Conservation (phyloP, 2,329 filamentous ascomycete genomes). For the Tolypocladium inflatum region DNA sequence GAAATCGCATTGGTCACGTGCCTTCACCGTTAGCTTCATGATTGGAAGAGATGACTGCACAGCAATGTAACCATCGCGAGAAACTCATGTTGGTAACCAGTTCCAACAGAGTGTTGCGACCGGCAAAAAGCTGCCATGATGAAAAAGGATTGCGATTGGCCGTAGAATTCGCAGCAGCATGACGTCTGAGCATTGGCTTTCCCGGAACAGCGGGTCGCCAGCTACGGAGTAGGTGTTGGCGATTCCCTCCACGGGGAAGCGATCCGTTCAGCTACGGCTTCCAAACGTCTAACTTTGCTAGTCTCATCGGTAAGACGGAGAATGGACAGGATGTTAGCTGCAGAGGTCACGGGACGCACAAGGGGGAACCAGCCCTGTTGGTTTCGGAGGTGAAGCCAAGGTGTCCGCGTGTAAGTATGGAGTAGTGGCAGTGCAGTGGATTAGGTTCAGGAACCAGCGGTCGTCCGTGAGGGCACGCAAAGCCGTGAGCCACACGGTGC, state of each 20-base stretch:
- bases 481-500: not conserved
- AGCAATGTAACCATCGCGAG: not conserved
- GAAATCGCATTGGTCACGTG: constrained; percentile 5
- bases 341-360: not conserved
- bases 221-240: not conserved
- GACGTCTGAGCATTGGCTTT: not conserved
- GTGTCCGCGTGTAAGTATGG: too few species aligned
- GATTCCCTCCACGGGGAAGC: not conserved
- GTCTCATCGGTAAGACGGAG: not conserved
- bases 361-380: not conserved
- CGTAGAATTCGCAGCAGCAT: not conserved
- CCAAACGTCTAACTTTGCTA: not conserved
- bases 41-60: not conserved
- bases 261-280: not conserved
- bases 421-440: not conserved
- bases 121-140: not conserved
- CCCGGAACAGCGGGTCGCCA: not conserved
- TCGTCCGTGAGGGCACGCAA: not conserved
- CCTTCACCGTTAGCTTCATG: not conserved
- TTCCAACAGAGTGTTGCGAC: not conserved
- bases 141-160: not conserved
- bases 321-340: not conserved
- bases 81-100: too few species aligned
- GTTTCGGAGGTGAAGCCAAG: not conserved
- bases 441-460: not conserved